These are phyloP conservation scores for Forsythia viridissima DNA, from an alignment of 257 asterid genomes.

Conservation along the genomic window DNA sequence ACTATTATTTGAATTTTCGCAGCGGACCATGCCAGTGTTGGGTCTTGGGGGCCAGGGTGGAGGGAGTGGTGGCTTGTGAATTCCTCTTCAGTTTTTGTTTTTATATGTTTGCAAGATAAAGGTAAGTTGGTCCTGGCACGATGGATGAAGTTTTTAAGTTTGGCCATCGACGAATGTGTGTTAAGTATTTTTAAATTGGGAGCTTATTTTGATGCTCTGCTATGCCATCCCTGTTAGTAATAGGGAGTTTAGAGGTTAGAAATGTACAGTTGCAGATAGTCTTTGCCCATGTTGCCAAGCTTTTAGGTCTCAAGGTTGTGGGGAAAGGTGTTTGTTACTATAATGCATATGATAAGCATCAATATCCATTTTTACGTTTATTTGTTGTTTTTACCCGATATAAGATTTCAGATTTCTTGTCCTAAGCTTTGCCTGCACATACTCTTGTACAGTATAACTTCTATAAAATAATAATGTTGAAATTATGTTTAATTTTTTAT, in stretches of 20 bases:
- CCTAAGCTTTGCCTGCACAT: no score
- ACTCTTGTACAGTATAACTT: no score
- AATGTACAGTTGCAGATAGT: constrained; percentile 4
- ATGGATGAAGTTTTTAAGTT: constrained; percentile 20
- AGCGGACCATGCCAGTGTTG: constrained; percentile 57
- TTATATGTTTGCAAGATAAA: not conserved
- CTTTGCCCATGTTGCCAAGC: not conserved
- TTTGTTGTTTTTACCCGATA: no score
- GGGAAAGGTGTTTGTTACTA: constrained; percentile 3
- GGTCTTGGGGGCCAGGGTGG: constrained; percentile 34
- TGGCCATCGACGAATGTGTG: constrained; percentile 22
- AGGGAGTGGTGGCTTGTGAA: constrained; percentile 41
- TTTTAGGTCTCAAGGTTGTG: constrained; percentile 10
- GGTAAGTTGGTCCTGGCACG: not conserved
- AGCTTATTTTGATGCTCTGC: constrained; percentile 40
- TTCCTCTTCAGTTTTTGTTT: not conserved
- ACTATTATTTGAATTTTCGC: constrained; percentile 57
- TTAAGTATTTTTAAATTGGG: constrained; percentile 20
- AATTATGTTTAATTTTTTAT: no score
- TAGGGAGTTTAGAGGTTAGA: constrained; percentile 15
- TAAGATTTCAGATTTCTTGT: no score
- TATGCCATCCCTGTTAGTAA: not conserved
- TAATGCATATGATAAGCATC: not conserved
- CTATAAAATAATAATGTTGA: no score
- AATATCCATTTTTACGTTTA: no score